A percentile compares a stretch with the other conserved stretches of the same genome.
These are phyloP conservation scores for Pichia cephalocereana DNA, from an alignment of 805 yeast genomes.

Conservation along the genomic window DNA sequence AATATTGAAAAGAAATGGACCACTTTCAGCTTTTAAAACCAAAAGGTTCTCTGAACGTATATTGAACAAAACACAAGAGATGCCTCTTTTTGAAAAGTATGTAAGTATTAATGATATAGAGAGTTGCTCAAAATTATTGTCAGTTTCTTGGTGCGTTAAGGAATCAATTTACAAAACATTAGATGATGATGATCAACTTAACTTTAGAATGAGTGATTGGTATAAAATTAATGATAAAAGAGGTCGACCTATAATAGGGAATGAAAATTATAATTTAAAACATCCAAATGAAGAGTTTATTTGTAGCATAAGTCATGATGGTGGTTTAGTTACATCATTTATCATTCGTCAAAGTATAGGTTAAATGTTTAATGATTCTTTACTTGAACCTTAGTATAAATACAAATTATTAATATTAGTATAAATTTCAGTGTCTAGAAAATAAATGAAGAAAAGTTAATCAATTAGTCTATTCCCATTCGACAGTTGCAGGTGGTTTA, in stretches of 20 bases:
- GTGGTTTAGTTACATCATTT: slow-evolving; percentile 45
- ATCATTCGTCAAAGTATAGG: slow-evolving; percentile 27
- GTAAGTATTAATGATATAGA: slow-evolving; percentile 13
- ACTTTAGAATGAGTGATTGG: slow-evolving; percentile 54
- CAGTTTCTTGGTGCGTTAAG: slow-evolving; percentile 64
- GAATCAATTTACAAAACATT: slow-evolving; percentile 66
- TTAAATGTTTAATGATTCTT: neutral
- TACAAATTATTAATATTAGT: neutral
- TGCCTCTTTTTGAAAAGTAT: slow-evolving; percentile 25
- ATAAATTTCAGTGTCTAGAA: neutral
- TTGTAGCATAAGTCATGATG: slow-evolving; percentile 57
- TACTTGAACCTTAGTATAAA: neutral
- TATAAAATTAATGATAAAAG: slow-evolving; percentile 30
- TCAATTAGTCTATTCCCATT: slow-evolving; percentile 72
- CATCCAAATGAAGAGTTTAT: slow-evolving; percentile 36
- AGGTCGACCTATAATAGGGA: slow-evolving; percentile 36
- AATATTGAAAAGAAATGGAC: slow-evolving; percentile 30
- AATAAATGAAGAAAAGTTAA: neutral
- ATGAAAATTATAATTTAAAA: slow-evolving; percentile 19
- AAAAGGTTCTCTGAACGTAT: slow-evolving; percentile 36
- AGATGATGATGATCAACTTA: slow-evolving; percentile 36
- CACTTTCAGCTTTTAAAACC: slow-evolving; percentile 24
- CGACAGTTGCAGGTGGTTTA: slow-evolving; percentile 99
- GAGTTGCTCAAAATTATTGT: slow-evolving; percentile 29
- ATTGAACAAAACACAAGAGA: slow-evolving; percentile 38